Conservation (phyloP, 352 stramenopile species). For the Phytophthora rubi region DNA sequence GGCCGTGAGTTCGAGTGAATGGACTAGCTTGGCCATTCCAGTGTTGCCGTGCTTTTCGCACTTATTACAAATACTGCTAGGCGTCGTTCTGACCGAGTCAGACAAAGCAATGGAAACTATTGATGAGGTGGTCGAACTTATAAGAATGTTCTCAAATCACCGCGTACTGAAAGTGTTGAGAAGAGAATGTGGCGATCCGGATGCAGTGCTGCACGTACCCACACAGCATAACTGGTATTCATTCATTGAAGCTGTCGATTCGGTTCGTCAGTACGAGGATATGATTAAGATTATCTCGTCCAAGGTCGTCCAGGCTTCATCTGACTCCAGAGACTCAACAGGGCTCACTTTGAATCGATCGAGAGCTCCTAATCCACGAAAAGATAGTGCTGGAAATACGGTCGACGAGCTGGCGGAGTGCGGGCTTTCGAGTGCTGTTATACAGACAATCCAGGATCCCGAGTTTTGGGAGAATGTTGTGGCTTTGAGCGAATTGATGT, state of each 20-base stretch:
- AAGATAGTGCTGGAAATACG: constrained; percentile 54
- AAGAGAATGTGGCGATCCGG: constrained; percentile 69
- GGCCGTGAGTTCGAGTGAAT: constrained; percentile 45
- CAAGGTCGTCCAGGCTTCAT: constrained; percentile 52
- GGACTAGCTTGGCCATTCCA: constrained; percentile 52
- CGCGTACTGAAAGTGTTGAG: constrained; percentile 62
- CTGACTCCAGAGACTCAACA: constrained; percentile 11
- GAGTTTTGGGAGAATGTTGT: constrained; percentile 82
- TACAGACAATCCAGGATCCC: constrained; percentile 64
- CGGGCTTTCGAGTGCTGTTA: constrained; percentile 42
- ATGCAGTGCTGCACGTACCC: constrained; percentile 59
- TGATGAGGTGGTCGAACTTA: constrained; percentile 72
- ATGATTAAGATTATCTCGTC: constrained; percentile 86
- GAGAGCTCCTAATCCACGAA: constrained; percentile 29
- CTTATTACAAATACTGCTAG: constrained; percentile 58
- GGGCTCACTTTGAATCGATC: not conserved
- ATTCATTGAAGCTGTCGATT: constrained; percentile 84
- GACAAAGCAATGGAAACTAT: constrained; percentile 59
- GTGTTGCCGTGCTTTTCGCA: constrained; percentile 71
- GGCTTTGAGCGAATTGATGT: constrained; percentile 79
- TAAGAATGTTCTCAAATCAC: constrained; percentile 68
- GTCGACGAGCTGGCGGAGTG: constrained; percentile 56
- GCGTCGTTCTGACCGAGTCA: constrained; percentile 63
- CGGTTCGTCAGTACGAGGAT: constrained; percentile 79
- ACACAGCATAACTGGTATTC: constrained; percentile 65